Evolutionary conservation across 2,329 filamentous ascomycete genomes (phyloP).

Genomic region (Pseudogymnoascus sp.): DNA sequence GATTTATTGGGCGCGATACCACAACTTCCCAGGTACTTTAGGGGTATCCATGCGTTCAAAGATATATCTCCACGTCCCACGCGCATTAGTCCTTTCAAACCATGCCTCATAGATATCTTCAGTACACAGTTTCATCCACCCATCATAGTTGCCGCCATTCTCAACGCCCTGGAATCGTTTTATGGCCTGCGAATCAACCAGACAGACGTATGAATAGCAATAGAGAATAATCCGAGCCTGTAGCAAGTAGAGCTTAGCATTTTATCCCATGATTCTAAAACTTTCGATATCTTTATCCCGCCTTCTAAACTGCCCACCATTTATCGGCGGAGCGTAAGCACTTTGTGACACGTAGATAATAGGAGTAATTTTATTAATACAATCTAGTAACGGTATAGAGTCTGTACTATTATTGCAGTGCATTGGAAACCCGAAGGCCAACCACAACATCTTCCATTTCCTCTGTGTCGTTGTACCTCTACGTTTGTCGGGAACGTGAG

Average conservation of each 20-base stretch:
- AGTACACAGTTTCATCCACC: background rate
- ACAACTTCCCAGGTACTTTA: background rate
- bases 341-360: no score
- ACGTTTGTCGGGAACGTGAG: background rate
- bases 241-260: background rate
- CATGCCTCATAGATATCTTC: background rate
- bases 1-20: background rate
- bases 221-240: background rate
- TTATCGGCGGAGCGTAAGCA: no score
- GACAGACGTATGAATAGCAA: background rate
- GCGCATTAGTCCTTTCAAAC: background rate
- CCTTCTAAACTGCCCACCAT: no score
- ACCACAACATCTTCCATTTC: background rate
- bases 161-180: background rate
- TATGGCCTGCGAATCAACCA: background rate
- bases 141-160: background rate
- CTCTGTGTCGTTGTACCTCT: background rate
- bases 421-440: no score
- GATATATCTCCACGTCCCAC: background rate
- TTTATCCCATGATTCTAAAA: background rate
- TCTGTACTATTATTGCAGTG: no score
- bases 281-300: no score
- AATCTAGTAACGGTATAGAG: no score
- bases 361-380: no score
- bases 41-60: background rate